Conservation (phyloP, 2,329 filamentous ascomycete species). For the Exophiala aquamarina region DNA sequence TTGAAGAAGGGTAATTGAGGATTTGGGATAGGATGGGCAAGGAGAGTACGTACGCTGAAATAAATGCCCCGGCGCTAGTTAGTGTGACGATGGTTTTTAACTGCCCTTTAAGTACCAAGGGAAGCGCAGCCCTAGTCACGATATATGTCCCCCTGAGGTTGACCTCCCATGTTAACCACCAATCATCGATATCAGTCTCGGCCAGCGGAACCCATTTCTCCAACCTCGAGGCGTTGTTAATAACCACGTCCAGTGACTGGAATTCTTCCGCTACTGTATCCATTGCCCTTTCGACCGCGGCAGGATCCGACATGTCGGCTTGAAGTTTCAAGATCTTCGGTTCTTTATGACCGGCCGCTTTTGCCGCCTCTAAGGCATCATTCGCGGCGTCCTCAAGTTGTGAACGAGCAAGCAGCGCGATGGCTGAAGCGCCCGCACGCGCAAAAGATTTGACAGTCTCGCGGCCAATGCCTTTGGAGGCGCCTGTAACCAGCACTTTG, state of each 20-base stretch:
- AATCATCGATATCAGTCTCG: conserved; percentile 36
- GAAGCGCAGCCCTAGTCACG: conserved; percentile 28
- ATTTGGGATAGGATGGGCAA: background rate
- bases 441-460: conserved; percentile 57
- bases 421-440: conserved; percentile 51
- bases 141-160: conserved; percentile 47
- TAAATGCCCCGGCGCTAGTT: conserved; percentile 42
- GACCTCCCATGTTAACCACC: conserved; percentile 46
- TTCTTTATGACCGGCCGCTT: conserved; percentile 32
- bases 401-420: conserved; percentile 56
- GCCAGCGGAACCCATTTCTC: conserved; percentile 29
- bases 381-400: conserved; percentile 37
- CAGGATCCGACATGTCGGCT: conserved; percentile 43
- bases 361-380: conserved; percentile 37
- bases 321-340: conserved; percentile 45
- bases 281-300: conserved; percentile 36
- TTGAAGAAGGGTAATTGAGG: background rate
- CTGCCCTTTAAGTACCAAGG: conserved; percentile 33
- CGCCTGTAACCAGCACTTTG: conserved; percentile 55
- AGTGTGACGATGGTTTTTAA: conserved; percentile 36
- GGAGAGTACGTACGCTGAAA: conserved; percentile 3
- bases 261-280: conserved; percentile 32
- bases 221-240: conserved; percentile 49
- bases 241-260: conserved; percentile 42
- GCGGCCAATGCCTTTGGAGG: conserved; percentile 54